Evolutionary conservation across 2,329 filamentous ascomycete genomes (phyloP).

Genomic region (Pezicula rhizophila): DNA sequence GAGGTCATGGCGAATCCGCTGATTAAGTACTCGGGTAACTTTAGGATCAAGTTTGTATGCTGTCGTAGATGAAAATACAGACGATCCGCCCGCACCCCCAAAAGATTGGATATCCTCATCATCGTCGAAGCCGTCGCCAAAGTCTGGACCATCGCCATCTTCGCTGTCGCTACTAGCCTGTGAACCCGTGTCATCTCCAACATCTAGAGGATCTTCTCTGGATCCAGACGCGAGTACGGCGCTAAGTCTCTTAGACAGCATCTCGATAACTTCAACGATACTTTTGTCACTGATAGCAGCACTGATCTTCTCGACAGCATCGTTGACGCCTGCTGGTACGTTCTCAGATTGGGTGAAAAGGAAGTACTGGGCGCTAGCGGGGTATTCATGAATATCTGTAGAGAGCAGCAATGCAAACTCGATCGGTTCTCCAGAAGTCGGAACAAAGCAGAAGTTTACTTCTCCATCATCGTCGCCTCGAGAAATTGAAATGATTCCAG

Average conservation of each 20-base stretch:
- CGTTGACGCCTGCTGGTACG: slow-evolving; percentile 34
- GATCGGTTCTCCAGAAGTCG: slow-evolving; percentile 14
- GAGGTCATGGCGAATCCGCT: slow-evolving; percentile 55
- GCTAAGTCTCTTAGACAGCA: slow-evolving; percentile 18
- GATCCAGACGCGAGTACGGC: slow-evolving; percentile 15
- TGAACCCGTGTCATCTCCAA: slow-evolving; percentile 28
- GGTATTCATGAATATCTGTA: slow-evolving; percentile 14
- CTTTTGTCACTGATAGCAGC: slow-evolving; percentile 13
- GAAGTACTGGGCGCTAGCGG: slow-evolving; percentile 34
- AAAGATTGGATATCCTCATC: slow-evolving; percentile 21
- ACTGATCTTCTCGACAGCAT: slow-evolving; percentile 23
- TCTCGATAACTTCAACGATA: slow-evolving; percentile 19
- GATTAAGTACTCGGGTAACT: slow-evolving; percentile 9
- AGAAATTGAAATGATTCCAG: slow-evolving; percentile 47
- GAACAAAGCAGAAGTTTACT: slow-evolving; percentile 54
- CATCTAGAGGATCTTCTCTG: slow-evolving; percentile 15
- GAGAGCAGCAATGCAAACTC: slow-evolving; percentile 20
- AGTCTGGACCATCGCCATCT: slow-evolving; percentile 16
- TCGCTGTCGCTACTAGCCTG: slow-evolving; percentile 15
- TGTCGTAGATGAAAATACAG: neutral
- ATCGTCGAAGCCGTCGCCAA: slow-evolving; percentile 12
- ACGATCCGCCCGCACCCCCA: neutral
- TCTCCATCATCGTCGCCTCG: slow-evolving; percentile 67
- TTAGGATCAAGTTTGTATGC: slow-evolving; percentile 8
- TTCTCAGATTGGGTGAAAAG: slow-evolving; percentile 45